Conservation (phyloP, 202 grass and related monocot genomes). For the Digitaria exilis region DNA sequence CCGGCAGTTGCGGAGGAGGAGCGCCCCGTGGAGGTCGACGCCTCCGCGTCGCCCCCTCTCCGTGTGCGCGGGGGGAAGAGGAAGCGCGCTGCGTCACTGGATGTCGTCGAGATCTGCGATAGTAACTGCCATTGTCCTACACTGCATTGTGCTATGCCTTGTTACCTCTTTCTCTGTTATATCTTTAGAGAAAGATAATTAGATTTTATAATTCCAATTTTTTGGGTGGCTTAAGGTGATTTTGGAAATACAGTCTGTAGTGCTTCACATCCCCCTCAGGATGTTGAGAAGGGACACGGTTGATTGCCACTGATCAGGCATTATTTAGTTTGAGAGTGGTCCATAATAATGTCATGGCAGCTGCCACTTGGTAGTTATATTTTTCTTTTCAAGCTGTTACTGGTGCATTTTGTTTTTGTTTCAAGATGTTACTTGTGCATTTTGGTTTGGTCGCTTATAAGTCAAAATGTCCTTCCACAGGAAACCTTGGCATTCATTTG, state of each 20-base stretch:
- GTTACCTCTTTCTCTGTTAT: not conserved
- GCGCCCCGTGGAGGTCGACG: slow-evolving; percentile 25
- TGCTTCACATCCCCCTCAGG: not conserved
- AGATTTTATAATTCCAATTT: not conserved
- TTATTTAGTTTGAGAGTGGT: not conserved
- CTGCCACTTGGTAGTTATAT: not conserved
- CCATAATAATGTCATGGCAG: not conserved
- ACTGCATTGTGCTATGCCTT: not conserved
- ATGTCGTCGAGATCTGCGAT: slow-evolving; percentile 33
- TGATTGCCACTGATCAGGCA: not conserved
- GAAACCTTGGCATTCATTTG: slow-evolving; percentile 21
- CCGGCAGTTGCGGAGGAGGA: too few relatives aligned
- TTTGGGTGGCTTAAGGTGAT: not conserved
- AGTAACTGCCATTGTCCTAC: not conserved
- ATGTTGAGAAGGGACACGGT: not conserved
- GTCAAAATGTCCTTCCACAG: slow-evolving; percentile 26
- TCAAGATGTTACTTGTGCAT: not conserved
- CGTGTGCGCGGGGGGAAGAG: slow-evolving; percentile 4
- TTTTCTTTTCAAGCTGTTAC: not conserved
- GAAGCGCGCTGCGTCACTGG: slow-evolving; percentile 8
- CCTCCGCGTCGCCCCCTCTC: not conserved
- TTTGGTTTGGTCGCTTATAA: slow-evolving; percentile 23
- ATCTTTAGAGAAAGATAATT: not conserved
- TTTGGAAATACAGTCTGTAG: not conserved
- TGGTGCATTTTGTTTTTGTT: not conserved